A percentile compares a stretch with the other conserved stretches of the same genome.
These are phyloP conservation scores for Phoma sp. DNA, from an alignment of 2,329 filamentous ascomycete genomes.

Conservation along the genomic window DNA sequence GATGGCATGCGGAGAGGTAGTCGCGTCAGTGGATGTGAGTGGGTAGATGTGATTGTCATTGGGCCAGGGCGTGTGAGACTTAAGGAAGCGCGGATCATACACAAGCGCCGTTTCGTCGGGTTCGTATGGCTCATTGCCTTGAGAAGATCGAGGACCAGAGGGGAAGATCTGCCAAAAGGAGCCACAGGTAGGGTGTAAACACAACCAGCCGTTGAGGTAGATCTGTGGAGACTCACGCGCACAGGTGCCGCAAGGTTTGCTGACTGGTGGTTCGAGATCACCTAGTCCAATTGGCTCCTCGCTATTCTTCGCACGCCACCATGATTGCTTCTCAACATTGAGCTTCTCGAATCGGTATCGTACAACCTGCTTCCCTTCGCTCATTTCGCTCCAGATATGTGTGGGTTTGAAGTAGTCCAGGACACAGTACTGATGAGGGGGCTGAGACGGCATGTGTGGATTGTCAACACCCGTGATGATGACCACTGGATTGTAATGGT, in stretches of 20 bases:
- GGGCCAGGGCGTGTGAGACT: slow-evolving; percentile 56
- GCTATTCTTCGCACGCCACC: slow-evolving; percentile 60
- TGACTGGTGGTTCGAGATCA: slow-evolving; percentile 35
- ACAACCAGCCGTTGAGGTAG: slow-evolving; percentile 63
- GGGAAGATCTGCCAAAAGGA: slow-evolving; percentile 60
- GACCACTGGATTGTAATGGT: slow-evolving; percentile 58
- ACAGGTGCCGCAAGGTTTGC: slow-evolving; percentile 48
- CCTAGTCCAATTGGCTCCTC: slow-evolving; percentile 38
- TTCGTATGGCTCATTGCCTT: slow-evolving; percentile 26
- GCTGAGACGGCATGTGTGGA: slow-evolving; percentile 53
- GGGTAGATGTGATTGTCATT: slow-evolving; percentile 48
- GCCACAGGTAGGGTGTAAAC: slow-evolving; percentile 59
- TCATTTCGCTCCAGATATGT: slow-evolving; percentile 70
- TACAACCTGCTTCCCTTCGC: slow-evolving; percentile 54
- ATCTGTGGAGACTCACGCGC: slow-evolving; percentile 41
- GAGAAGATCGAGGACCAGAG: neutral
- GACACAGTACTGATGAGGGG: slow-evolving; percentile 67
- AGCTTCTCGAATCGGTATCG: slow-evolving; percentile 72
- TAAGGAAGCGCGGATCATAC: slow-evolving; percentile 65
- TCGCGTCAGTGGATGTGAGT: slow-evolving; percentile 31
- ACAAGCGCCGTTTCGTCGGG: slow-evolving; percentile 47
- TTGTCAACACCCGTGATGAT: slow-evolving; percentile 60
- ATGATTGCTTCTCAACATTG: slow-evolving; percentile 57
- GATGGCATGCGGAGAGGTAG: slow-evolving; percentile 44
- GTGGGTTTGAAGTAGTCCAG: slow-evolving; percentile 73